phyloP scores from a whole-genome alignment of 2,329 filamentous ascomycete genomes.

The Monilinia fructigena region DNA sequence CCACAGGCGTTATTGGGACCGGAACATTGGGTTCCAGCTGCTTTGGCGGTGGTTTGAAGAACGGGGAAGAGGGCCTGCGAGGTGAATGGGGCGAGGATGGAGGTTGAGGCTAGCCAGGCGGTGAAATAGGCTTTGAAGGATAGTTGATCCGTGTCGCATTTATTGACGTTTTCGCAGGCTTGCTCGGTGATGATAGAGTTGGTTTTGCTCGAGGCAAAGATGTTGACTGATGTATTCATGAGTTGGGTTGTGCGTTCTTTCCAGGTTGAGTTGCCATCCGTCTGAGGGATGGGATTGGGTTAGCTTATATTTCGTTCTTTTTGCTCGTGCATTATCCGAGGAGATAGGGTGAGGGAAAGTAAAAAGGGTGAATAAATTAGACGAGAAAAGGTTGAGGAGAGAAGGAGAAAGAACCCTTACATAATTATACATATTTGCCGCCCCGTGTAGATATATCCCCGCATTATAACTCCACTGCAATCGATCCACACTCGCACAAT shows the following conservation, averaged over 20 bases:
- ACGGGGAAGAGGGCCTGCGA: constrained; percentile 52
- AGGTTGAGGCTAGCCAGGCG: constrained; percentile 60
- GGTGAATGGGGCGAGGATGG: constrained; percentile 63
- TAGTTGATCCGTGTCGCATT: constrained; percentile 61
- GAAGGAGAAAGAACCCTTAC: constrained; percentile 38
- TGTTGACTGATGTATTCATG: constrained; percentile 51
- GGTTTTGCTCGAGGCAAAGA: constrained; percentile 49
- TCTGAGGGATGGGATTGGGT: constrained; percentile 28
- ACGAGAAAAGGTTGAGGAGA: constrained; percentile 1
- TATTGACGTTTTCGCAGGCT: constrained; percentile 56
- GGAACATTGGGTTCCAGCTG: constrained; percentile 56
- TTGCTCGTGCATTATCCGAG: background rate
- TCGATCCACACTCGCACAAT: constrained; percentile 58
- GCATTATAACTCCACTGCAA: constrained; percentile 70
- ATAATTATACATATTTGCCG: constrained; percentile 48
- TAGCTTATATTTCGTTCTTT: background rate
- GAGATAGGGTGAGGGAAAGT: background rate
- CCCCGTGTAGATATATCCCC: constrained; percentile 64
- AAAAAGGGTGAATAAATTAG: background rate
- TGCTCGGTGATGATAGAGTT: constrained; percentile 46
- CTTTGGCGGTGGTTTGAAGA: constrained; percentile 52
- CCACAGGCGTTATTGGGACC: constrained; percentile 62
- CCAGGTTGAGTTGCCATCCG: constrained; percentile 48
- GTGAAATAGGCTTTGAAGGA: constrained; percentile 64
- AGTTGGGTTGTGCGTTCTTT: constrained; percentile 56